Evolutionary conservation across 441 rosid species (phyloP).

Genomic region (Gossypium davidsonii): DNA sequence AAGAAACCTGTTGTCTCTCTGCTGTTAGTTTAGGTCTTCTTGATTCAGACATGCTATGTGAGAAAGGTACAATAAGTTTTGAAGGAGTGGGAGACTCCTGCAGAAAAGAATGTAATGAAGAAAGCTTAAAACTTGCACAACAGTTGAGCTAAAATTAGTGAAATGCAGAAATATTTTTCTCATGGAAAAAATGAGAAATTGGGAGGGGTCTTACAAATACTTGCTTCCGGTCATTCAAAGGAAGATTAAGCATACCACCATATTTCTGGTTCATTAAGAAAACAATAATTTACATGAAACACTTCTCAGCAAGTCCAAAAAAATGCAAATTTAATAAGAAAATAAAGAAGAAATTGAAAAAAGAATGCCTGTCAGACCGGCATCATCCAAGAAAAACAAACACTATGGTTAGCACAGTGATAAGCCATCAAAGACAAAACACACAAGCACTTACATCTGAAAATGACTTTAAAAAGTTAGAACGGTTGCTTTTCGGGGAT

Average conservation of each 20-base stretch:
- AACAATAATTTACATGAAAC: background rate
- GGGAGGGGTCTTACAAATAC: conserved; percentile 51
- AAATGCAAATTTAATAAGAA: background rate
- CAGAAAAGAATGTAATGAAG: conserved; percentile 4
- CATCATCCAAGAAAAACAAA: background rate
- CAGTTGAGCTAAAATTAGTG: background rate
- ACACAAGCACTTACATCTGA: conserved; percentile 56
- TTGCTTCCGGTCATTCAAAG: conserved; percentile 51
- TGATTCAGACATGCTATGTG: conserved; percentile 75
- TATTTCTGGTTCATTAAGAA: conserved; percentile 49
- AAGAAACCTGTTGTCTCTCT: conserved; percentile 76
- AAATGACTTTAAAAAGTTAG: conserved; percentile 41
- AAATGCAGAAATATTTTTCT: background rate
- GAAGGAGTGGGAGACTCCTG: conserved; percentile 96
- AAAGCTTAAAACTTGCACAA: background rate
- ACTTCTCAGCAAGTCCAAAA: background rate
- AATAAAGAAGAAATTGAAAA: background rate
- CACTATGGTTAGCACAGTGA: background rate
- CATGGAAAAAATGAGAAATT: background rate
- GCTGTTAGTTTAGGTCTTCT: conserved; percentile 73
- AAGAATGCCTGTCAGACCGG: background rate
- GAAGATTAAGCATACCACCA: conserved; percentile 43
- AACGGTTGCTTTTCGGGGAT: conserved; percentile 48
- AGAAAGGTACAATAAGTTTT: conserved; percentile 58
- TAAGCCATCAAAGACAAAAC: background rate